These are phyloP conservation scores for Pterocarpus santalinus DNA, from an alignment of 306 rosid genomes.

Conservation along the genomic window DNA sequence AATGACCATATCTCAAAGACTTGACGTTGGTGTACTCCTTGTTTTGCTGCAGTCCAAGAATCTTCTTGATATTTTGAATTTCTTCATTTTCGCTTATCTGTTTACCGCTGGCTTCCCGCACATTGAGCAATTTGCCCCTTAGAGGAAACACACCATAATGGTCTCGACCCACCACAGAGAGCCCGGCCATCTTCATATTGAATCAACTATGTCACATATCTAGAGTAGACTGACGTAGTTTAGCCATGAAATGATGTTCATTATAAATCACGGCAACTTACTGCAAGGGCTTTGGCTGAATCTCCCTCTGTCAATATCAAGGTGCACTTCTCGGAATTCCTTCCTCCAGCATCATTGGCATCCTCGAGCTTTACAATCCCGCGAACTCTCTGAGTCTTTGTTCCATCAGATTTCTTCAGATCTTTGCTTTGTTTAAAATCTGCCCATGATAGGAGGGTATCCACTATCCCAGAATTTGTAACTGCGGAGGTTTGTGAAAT, in stretches of 20 bases:
- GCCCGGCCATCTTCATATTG: constrained; percentile 84
- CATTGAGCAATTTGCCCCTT: constrained; percentile 93
- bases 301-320: constrained; percentile 98
- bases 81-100: constrained; percentile 88
- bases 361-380: constrained; percentile 91
- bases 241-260: not conserved
- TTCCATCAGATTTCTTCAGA: constrained; percentile 90
- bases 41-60: constrained; percentile 94
- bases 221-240: not conserved
- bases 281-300: constrained; percentile 98
- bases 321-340: constrained; percentile 85
- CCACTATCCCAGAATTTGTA: constrained; percentile 90
- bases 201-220: constrained; percentile 27
- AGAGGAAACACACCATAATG: constrained; percentile 93
- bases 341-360: constrained; percentile 93
- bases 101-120: constrained; percentile 89
- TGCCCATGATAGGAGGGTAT: constrained; percentile 92
- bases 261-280: constrained; percentile 49
- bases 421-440: constrained; percentile 89
- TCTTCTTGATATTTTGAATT: constrained; percentile 85
- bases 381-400: constrained; percentile 82
- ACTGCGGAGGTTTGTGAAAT: constrained; percentile 56
- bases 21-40: constrained; percentile 73
- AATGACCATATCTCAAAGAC: constrained; percentile 91
- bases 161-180: constrained; percentile 91